Base-by-base conservation (phyloP, 2,329 filamentous ascomycete genomes). In the Amauroascus verrucosus region DNA sequence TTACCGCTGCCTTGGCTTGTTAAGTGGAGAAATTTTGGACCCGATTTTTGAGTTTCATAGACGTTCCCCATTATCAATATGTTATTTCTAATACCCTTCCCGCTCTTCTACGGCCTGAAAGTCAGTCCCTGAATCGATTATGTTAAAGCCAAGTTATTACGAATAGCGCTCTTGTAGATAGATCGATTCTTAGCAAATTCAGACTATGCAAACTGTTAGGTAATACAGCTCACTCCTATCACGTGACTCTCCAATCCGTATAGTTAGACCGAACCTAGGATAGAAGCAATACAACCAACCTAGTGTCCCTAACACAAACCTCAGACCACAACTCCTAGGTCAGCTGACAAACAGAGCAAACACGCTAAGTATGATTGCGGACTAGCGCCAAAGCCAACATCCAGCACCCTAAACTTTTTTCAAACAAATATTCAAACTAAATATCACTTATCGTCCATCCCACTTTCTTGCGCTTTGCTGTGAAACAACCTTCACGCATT, bases 401-500 rank as follows among this genome's bases (percentile, higher is more conserved):
- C 32, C 35, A 43, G 28, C 43, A 24, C 51, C 50, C 51, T 41
- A 47, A 53, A 46, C 30, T 48, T 53, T 52, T 52, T 48, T 48
- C 44, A 53, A 53, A 47, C 50, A 52, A 41, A 33, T 48, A 35
- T 44, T 22, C 37, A 51, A 44, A 48, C 22, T 53, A 53, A 48
- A 48, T 53, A 32, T 46, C 48, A 43, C 50, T 40, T 52, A 28
- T 41, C 41, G n/a, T 32, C 44, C 51, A 53, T 53, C 51, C 51
- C 51, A 53, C 51, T 43, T 48, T 44, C 35, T 32, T 40, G 51
- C 14, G 26, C 43, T 48, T 48, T 53, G 51, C 44, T 47, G 33
- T 48, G 44, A 48, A 48, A 41, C 51, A 48, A 51, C 18, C 35
- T 16, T 33, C 35, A 18, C 33, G 32, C 16, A 52, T n/a, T 18